Percentiles rank a stretch among this genome's conserved stretches.
Evolutionary conservation across 176 grass and related monocot genomes (phyloP).

Genomic region (Pontederia paniculata): DNA sequence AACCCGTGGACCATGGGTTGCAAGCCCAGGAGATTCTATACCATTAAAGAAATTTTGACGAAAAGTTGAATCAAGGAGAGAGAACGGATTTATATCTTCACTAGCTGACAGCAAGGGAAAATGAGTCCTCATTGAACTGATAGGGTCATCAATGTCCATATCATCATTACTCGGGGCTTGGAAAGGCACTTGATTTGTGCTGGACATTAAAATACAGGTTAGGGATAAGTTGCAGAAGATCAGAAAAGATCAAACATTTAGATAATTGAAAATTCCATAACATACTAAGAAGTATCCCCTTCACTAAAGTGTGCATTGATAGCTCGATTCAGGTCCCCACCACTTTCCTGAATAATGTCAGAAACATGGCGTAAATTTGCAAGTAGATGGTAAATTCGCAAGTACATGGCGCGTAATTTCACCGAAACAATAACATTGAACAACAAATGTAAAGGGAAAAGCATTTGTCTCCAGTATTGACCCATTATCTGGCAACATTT

Average conservation of each 20-base stretch:
- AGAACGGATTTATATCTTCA: conserved; percentile 32
- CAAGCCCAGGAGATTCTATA: conserved; percentile 23
- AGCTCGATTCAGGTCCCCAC: conserved; percentile 79
- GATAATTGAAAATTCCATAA: conserved; percentile 20
- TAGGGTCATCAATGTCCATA: conserved; percentile 60
- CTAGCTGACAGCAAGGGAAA: conserved; percentile 21
- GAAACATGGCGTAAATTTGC: neutral
- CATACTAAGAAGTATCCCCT: conserved; percentile 56
- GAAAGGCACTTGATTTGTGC: conserved; percentile 32
- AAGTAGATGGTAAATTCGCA: neutral
- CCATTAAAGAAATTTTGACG: conserved; percentile 15
- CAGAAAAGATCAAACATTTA: neutral
- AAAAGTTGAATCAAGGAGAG: conserved; percentile 31
- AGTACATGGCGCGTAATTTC: neutral
- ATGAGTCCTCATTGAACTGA: conserved; percentile 20
- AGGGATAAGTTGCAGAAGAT: neutral
- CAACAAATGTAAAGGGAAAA: no score
- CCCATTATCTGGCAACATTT: no score
- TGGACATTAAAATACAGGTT: conserved; percentile 38
- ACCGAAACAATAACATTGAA: no score
- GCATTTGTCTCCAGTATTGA: no score
- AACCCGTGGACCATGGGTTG: conserved; percentile 34
- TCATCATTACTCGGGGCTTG: conserved; percentile 31
- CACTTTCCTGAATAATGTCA: conserved; percentile 47
- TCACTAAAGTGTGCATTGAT: conserved; percentile 88